phyloP scores from a whole-genome alignment of 805 yeast species.

The Candida namnaoensis region DNA sequence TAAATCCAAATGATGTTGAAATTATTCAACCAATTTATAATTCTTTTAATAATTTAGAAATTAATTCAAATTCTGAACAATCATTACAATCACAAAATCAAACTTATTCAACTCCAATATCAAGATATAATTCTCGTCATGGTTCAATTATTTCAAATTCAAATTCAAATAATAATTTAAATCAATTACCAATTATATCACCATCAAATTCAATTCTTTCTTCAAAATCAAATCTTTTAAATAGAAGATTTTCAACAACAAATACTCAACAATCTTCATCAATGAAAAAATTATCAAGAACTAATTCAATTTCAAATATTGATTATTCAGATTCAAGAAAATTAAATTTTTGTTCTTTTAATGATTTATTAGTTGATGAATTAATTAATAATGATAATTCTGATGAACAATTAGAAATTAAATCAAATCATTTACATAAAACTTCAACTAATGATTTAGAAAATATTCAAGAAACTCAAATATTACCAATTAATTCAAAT shows the following conservation, averaged over 20 bases:
- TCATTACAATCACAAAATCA: too few relatives aligned
- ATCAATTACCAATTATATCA: neutral
- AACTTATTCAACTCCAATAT: neutral
- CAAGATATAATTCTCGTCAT: neutral
- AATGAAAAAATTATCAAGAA: neutral
- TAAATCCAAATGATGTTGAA: constrained; percentile 1
- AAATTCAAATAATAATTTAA: too few relatives aligned
- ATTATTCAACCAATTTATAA: constrained; percentile 1
- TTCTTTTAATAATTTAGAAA: neutral
- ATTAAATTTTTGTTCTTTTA: constrained; percentile 17
- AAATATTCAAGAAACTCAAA: too few relatives aligned
- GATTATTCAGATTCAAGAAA: constrained; percentile 16
- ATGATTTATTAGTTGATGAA: constrained; percentile 16
- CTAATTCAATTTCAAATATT: constrained; percentile 1
- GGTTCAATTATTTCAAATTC: neutral
- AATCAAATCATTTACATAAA: too few relatives aligned
- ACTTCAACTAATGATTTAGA: too few relatives aligned
- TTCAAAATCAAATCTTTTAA: too few relatives aligned
- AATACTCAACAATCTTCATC: too few relatives aligned
- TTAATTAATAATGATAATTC: neutral
- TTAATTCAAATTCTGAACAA: neutral
- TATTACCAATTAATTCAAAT: too few relatives aligned
- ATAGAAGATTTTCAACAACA: too few relatives aligned
- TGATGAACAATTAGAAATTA: too few relatives aligned
- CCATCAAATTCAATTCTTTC: neutral